Evolutionary conservation across 257 asterid species (phyloP), one percentile per base, ranked within the genome.

Genomic region (Henckelia pumila): DNA sequence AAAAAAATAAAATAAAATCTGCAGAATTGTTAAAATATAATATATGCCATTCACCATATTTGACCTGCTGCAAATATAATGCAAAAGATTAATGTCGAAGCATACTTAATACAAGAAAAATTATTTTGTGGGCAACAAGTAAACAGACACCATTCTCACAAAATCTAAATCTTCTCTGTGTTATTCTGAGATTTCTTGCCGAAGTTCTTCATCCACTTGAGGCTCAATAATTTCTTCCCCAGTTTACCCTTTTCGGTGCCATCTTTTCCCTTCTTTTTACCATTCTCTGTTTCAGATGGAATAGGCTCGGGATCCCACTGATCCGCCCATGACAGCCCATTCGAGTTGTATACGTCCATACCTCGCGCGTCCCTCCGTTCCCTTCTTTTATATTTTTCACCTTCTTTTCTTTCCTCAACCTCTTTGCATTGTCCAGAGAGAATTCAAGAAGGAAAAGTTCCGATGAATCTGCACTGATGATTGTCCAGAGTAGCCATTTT

Each of bases 281-380:
- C 76, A 1, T 76, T 61, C 10, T 69, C 71, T n/a, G 73, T 53
- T 52, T 79, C 83, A 0, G 85, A 70, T 20, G 89, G 83, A 8
- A 81, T 64, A 37, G 96, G 94, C 24, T 89, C 83, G 5, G 96
- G 96, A 67, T 85, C 96, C 98, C 98, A 92, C 49, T 92, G 96
- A 63, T 92, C 98, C 7, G 98, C 96, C 98, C 98, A 92, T 9
- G 96, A 87, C 22, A 80, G 76, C 72, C 96, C 98, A 8, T 83
- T 84, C 4, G 95, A 71, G 50, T 74, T 70, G 74, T 82, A 86
- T 26, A 84, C 37, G 72, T 87, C 95, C 96, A 89, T 87, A 33
- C 52, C 71, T 60, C 25, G 35, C 50, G 17, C 20, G 20, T 14
- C 55, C 19, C 7, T 26, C 23, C 55, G 10, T 50, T 29, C 37